These are phyloP conservation scores for Athelia sp. DNA, from an alignment of 1,284 basidiomycete species.

Conservation along the genomic window DNA sequence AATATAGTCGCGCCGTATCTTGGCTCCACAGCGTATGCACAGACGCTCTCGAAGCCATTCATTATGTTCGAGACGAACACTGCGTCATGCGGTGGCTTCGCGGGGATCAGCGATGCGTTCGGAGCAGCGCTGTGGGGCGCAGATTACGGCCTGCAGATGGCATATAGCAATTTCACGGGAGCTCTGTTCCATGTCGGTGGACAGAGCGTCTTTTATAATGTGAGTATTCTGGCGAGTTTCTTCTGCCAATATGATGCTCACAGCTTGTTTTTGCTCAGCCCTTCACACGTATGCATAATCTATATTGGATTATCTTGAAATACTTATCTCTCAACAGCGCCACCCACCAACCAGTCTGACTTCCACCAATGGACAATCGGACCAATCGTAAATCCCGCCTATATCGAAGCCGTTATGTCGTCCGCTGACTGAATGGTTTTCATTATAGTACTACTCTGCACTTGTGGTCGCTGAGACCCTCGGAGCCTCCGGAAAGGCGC, in stretches of 20 bases:
- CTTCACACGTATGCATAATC: conserved; percentile 27
- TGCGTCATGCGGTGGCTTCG: conserved; percentile 68
- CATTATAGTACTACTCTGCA: conserved; percentile 41
- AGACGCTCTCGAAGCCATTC: conserved; percentile 43
- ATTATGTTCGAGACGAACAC: conserved; percentile 73
- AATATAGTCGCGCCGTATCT: conserved; percentile 46
- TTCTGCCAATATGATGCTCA: neutral
- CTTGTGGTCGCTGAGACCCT: conserved; percentile 45
- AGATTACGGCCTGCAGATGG: conserved; percentile 33
- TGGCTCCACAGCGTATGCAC: conserved; percentile 40
- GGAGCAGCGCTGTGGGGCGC: conserved; percentile 44
- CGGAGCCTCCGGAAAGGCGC: conserved; percentile 34
- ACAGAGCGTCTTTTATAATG: conserved; percentile 36
- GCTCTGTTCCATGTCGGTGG: conserved; percentile 35
- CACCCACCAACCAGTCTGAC: conserved; percentile 33
- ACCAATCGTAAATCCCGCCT: conserved; percentile 6
- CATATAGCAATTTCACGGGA: conserved; percentile 30
- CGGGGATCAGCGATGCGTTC: conserved; percentile 25
- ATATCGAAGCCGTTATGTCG: neutral
- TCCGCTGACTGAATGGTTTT: neutral
- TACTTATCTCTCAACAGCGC: conserved; percentile 19
- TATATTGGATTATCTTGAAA: conserved; percentile 7
- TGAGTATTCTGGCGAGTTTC: conserved; percentile 15
- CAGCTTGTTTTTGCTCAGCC: neutral
- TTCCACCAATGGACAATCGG: conserved; percentile 35